Evolutionary conservation across 148 eudicot genomes (phyloP).

Genomic region (Arctostaphylos glauca): DNA sequence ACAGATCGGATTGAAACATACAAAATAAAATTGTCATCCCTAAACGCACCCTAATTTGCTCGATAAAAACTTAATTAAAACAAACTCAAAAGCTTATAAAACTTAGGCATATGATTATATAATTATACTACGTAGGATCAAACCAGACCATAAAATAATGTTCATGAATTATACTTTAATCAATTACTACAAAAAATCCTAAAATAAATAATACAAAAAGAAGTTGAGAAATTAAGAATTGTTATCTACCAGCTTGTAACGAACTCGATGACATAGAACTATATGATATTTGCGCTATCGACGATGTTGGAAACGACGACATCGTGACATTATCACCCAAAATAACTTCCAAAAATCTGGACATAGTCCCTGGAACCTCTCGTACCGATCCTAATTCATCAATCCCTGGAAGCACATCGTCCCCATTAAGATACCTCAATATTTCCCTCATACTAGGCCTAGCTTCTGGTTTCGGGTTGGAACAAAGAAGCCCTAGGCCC

Average conservation of each 20-base stretch:
- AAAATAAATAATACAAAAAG: not conserved
- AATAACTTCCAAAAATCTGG: conserved; percentile 12
- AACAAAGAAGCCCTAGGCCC: conserved; percentile 11
- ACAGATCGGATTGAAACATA: too few relatives aligned
- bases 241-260: conserved; percentile 1
- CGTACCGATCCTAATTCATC: conserved; percentile 19
- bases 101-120: too few relatives aligned
- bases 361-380: conserved; percentile 1
- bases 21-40: too few relatives aligned
- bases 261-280: conserved; percentile 13
- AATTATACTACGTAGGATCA: too few relatives aligned
- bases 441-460: conserved; percentile 35
- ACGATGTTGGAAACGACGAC: not conserved
- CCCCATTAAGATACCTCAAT: conserved; percentile 25
- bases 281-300: not conserved
- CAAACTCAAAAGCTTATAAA: too few relatives aligned
- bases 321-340: not conserved
- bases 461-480: conserved; percentile 20
- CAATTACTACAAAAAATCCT: not conserved
- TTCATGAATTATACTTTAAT: not conserved
- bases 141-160: not conserved
- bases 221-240: not conserved
- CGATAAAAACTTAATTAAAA: too few relatives aligned
- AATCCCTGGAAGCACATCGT: conserved; percentile 21
- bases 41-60: too few relatives aligned